Base-by-base conservation (phyloP, 495 filamentous ascomycete genomes). In the Astrothelium subdiscretum region DNA sequence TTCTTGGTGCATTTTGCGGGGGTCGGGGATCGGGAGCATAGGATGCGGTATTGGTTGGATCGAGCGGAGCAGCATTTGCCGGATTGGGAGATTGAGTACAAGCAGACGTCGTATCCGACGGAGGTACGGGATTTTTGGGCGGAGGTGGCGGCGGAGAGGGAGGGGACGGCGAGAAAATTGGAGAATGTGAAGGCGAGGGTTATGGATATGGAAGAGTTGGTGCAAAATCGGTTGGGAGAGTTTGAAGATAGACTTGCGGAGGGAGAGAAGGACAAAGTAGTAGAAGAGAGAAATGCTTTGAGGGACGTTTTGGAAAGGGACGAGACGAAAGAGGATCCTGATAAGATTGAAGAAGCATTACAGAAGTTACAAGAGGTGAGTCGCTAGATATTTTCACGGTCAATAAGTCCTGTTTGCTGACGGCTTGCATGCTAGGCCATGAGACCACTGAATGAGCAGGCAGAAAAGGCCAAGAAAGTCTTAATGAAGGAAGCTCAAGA, bases 1-100 rank as follows among this genome's bases (percentile, higher is more conserved):
- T 44, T 76, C 15, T 65, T 76, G 18, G 73, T 75, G 26, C 74
- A 76, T 59, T 75, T 76, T 51, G 68, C 73, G 6, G 71, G 72
- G 0, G 67, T 72, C 15, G 62, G 58, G 12, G 40, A 69, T 42
- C 67, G 70, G 4, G 65, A 70, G 13, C 58, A 70, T 43, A 61
- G 69, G n/a, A 74, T 77, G 71, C 52, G 35, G 24, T 68, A 65
- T 15, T 77, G 68, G 66, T 59, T 70, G 8, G 66, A 71, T 12
- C 59, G 65, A 2, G 73, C 72, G 22, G 73, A 76, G 68, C 66
- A 69, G 60, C 73, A 75, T 69, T 59, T 67, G 58, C 66, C 69
- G 29, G 72, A 75, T 35, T 77, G 75, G 75, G 73, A 76, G 64
- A 64, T 75, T 40, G 70, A 73, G 11, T 43, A 70, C 32, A 65